A percentile compares a stretch with the other conserved stretches of the same genome.
phyloP scores from a whole-genome alignment of 2,329 filamentous ascomycete genomes.

The Fusarium globosum region DNA sequence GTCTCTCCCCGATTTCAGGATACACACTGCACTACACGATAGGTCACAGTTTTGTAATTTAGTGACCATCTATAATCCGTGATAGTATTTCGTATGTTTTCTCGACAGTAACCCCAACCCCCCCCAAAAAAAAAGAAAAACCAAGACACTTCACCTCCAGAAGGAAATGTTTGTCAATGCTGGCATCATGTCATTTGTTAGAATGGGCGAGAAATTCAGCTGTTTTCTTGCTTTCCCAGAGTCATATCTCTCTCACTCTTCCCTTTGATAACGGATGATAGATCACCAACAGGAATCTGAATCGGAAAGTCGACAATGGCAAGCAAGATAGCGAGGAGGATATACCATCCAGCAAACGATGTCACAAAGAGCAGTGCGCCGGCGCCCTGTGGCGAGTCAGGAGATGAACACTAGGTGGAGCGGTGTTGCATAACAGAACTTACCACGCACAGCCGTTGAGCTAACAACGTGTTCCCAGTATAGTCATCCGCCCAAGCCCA shows the following conservation, averaged over 20 bases:
- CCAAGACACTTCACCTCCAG: too few species aligned
- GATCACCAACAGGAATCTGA: neutral
- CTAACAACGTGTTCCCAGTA: neutral
- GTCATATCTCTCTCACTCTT: neutral
- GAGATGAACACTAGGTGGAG: rapidly evolving
- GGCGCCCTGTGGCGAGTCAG: neutral
- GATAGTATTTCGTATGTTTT: too few species aligned
- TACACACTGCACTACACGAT: too few species aligned
- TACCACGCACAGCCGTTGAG: neutral
- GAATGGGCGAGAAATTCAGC: neutral
- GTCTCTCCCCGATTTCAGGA: too few species aligned
- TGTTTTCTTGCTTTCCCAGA: neutral
- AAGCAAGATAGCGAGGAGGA: neutral
- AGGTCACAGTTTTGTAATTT: too few species aligned
- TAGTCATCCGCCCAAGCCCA: neutral
- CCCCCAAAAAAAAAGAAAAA: too few species aligned
- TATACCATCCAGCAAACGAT: neutral
- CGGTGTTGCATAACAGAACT: rapidly evolving
- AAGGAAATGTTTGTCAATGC: too few species aligned
- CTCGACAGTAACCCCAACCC: too few species aligned
- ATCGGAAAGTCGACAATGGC: neutral
- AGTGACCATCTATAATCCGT: too few species aligned
- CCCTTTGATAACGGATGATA: neutral
- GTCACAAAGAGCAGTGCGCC: neutral
- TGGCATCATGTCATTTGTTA: neutral